Percentiles rank a stretch among this genome's conserved stretches.
Conservation (phyloP, 225 moss, liverwort and hornwort genomes). For the Physcomitrium patens region DNA sequence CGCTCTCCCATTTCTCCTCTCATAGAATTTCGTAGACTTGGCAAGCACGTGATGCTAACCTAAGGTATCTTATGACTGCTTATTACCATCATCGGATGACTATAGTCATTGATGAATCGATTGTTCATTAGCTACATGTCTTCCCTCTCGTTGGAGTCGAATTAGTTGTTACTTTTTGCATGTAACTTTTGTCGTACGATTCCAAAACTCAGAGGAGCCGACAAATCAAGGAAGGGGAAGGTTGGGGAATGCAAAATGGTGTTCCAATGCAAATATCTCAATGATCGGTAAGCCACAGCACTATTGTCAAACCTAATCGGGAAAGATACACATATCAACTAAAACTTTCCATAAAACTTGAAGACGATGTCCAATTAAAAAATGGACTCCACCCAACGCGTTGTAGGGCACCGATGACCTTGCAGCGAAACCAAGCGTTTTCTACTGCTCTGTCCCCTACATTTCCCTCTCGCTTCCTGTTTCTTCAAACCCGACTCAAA, state of each 20-base stretch:
- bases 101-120: neutral
- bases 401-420: rapidly evolving
- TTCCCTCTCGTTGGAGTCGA: neutral
- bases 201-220: neutral
- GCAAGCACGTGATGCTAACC: slow-evolving; percentile 25
- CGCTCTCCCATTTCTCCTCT: slow-evolving; percentile 59
- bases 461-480: neutral
- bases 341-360: neutral
- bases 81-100: neutral
- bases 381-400: rapidly evolving
- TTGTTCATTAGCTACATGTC: neutral
- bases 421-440: no score
- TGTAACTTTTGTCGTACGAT: neutral
- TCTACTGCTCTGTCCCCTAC: no score
- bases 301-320: slow-evolving; percentile 1
- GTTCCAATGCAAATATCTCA: neutral
- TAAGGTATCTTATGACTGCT: slow-evolving; percentile 24
- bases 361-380: no score
- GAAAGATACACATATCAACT: neutral
- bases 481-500: neutral
- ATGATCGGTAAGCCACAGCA: neutral
- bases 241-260: no score
- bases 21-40: slow-evolving; percentile 36
- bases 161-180: neutral
- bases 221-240: no score